These are phyloP conservation scores for Pichia sp. DNA, from an alignment of 1,139 yeast species.

Conservation along the genomic window DNA sequence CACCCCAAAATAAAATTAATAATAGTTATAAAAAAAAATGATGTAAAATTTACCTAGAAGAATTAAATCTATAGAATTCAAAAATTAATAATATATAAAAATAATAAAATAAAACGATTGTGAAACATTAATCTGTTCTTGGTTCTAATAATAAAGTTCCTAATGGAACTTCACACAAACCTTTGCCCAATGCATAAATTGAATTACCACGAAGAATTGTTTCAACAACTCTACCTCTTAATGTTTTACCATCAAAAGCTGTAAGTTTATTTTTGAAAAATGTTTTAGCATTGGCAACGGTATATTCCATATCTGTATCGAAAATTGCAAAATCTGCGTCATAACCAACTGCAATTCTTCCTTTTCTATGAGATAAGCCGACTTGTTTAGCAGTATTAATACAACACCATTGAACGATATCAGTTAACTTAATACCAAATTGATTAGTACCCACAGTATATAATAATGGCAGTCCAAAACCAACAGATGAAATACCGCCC, in stretches of 20 bases:
- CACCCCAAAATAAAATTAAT: background rate
- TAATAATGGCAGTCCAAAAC: constrained; percentile 77
- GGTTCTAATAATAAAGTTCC: constrained; percentile 61
- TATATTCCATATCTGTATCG: constrained; percentile 55
- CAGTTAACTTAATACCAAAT: constrained; percentile 46
- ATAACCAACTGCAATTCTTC: constrained; percentile 60
- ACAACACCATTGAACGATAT: constrained; percentile 74
- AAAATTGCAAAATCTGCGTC: constrained; percentile 87
- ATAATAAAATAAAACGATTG: background rate
- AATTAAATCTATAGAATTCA: background rate
- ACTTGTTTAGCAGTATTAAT: constrained; percentile 80
- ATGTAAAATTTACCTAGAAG: background rate
- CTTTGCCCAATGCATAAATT: constrained; percentile 53
- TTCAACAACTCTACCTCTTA: constrained; percentile 69
- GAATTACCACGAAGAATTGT: constrained; percentile 72
- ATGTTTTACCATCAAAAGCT: constrained; percentile 68
- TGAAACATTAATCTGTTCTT: constrained; percentile 26
- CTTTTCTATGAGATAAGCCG: constrained; percentile 69
- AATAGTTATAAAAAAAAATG: background rate
- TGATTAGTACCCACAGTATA: constrained; percentile 65
- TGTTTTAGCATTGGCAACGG: constrained; percentile 52
- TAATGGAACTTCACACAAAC: constrained; percentile 49
- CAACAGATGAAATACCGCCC: constrained; percentile 97
- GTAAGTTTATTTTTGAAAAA: constrained; percentile 81
- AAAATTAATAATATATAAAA: background rate